Conservation (phyloP, 352 stramenopile genomes). For the Globisporangium cederbergense region DNA sequence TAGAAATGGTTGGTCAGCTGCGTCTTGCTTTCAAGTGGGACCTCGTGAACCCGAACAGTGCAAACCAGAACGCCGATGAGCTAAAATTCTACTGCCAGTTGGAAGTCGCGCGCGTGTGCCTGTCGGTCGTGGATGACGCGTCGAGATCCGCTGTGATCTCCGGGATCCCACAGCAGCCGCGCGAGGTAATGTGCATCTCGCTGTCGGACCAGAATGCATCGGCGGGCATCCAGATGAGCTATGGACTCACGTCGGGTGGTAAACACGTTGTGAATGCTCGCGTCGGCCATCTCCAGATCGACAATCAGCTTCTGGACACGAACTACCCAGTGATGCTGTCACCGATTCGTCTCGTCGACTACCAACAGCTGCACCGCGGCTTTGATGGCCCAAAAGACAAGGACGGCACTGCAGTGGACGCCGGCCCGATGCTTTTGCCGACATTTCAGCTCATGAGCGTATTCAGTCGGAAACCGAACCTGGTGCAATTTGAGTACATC, state of each 20-base stretch:
- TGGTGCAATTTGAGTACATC: conserved; percentile 86
- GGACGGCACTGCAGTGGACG: conserved; percentile 17
- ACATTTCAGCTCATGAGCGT: conserved; percentile 84
- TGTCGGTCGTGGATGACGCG: conserved; percentile 73
- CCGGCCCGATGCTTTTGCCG: conserved; percentile 46
- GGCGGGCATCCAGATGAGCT: conserved; percentile 74
- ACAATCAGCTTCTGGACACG: conserved; percentile 83
- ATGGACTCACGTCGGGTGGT: conserved; percentile 58
- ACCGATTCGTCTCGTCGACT: conserved; percentile 63
- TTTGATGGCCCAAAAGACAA: conserved; percentile 15
- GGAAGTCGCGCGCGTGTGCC: conserved; percentile 66
- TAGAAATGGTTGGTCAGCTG: conserved; percentile 74
- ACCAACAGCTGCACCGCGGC: conserved; percentile 65
- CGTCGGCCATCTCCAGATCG: conserved; percentile 77
- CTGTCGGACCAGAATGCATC: conserved; percentile 66
- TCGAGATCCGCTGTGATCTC: conserved; percentile 30
- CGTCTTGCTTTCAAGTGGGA: conserved; percentile 80
- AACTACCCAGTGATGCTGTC: conserved; percentile 79
- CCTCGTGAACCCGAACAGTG: conserved; percentile 48
- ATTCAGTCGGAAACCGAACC: conserved; percentile 51
- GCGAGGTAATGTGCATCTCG: conserved; percentile 74
- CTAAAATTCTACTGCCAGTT: conserved; percentile 67
- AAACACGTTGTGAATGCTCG: conserved; percentile 77
- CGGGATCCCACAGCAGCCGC: conserved; percentile 32
- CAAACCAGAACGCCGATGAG: conserved; percentile 40